These are phyloP conservation scores for Globisporangium acanthophoron DNA, from an alignment of 352 stramenopile species.

Conservation along the genomic window DNA sequence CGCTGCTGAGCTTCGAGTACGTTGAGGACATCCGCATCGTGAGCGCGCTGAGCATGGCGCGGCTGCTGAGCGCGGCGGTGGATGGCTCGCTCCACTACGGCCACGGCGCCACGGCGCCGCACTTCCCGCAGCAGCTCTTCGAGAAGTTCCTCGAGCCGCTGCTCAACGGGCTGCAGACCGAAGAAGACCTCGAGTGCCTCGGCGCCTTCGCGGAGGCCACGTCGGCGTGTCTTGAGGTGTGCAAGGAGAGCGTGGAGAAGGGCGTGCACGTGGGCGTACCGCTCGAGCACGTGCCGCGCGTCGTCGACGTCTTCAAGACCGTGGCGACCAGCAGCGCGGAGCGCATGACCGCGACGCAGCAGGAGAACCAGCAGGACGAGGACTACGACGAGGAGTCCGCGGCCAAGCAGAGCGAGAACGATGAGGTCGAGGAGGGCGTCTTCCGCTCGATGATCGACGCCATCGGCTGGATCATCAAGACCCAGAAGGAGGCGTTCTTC, in stretches of 20 bases:
- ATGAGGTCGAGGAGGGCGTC: conserved; percentile 70
- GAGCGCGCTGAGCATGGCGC: conserved; percentile 68
- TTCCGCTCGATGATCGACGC: conserved; percentile 82
- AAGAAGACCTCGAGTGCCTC: conserved; percentile 77
- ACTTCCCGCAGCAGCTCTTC: conserved; percentile 79
- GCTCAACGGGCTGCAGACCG: conserved; percentile 60
- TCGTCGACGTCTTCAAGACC: conserved; percentile 68
- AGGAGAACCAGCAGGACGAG: conserved; percentile 70
- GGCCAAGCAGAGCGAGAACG: conserved; percentile 58
- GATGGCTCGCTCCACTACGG: conserved; percentile 68
- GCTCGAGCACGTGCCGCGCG: conserved; percentile 57
- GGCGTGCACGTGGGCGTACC: conserved; percentile 63
- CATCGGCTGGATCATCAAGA: conserved; percentile 84
- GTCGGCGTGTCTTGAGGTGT: conserved; percentile 71
- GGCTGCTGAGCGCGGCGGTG: conserved; percentile 64
- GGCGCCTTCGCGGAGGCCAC: conserved; percentile 70
- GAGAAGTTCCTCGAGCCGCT: conserved; percentile 74
- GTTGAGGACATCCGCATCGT: conserved; percentile 82
- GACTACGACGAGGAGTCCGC: conserved; percentile 78
- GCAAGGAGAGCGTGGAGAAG: conserved; percentile 76
- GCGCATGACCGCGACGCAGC: conserved; percentile 45
- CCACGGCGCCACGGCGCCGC: conserved; percentile 40
- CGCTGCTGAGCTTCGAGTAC: conserved; percentile 80
- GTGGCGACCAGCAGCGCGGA: conserved; percentile 62
- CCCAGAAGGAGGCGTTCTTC: conserved; percentile 72